These are phyloP conservation scores for Hymenoscyphus scutula DNA, from an alignment of 2,329 filamentous ascomycete genomes.

Conservation along the genomic window DNA sequence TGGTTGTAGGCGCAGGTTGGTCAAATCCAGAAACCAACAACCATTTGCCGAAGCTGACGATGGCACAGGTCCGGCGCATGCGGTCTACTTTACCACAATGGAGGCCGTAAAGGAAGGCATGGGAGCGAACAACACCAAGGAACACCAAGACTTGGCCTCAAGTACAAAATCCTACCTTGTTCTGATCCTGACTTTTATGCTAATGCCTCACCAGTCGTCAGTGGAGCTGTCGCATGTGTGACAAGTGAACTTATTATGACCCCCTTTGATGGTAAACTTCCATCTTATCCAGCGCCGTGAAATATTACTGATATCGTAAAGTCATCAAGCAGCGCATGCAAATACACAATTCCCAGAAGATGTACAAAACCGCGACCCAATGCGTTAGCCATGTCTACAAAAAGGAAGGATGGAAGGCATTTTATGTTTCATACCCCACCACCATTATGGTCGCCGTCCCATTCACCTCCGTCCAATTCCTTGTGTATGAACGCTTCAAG, in stretches of 20 bases:
- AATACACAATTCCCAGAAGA: slow-evolving; percentile 83
- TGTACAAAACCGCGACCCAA: slow-evolving; percentile 81
- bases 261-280: slow-evolving; percentile 80
- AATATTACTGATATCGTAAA: slow-evolving; percentile 41
- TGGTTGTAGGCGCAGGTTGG: slow-evolving; percentile 89
- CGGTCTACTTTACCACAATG: slow-evolving; percentile 97
- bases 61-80: slow-evolving; percentile 80
- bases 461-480: slow-evolving; percentile 95
- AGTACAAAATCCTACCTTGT: slow-evolving; percentile 31
- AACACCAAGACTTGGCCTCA: slow-evolving; percentile 63
- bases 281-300: slow-evolving; percentile 1
- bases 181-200: slow-evolving; percentile 21
- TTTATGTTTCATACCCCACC: slow-evolving; percentile 98
- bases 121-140: slow-evolving; percentile 70
- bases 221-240: slow-evolving; percentile 92
- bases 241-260: slow-evolving; percentile 99
- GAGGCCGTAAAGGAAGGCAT: slow-evolving; percentile 95
- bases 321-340: slow-evolving; percentile 99
- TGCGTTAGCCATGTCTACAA: slow-evolving; percentile 87
- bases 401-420: slow-evolving; percentile 83
- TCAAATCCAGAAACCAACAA: slow-evolving; percentile 18
- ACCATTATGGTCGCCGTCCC: slow-evolving; percentile 98
- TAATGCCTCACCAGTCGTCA: slow-evolving; percentile 64
- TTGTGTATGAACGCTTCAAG: slow-evolving; percentile 95
- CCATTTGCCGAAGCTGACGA: slow-evolving; percentile 27